Base-by-base conservation (phyloP, 2,329 filamentous ascomycete genomes). In the Ophiostoma ips region DNA sequence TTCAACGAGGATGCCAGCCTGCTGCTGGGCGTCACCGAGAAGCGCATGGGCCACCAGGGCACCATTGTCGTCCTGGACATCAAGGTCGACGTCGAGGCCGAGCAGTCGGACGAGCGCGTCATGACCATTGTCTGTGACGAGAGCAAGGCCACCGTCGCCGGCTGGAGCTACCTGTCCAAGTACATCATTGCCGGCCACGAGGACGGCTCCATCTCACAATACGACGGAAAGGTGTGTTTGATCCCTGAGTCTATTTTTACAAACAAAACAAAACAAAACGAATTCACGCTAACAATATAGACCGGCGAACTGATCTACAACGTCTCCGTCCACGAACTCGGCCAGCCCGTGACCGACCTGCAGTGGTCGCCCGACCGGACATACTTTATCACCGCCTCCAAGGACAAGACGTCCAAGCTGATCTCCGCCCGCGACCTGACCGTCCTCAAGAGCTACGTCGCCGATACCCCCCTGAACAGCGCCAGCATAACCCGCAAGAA, bases 111-210 rank as follows among this genome's bases (percentile, higher is more conserved):
- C 61, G 89, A 95, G 72, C 85, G 83, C 62, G 74, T 70, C 57
- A 68, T 96, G 65, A 85, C 81, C 59, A 98, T 98, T 61, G 87
- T 92, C 52, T 95, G 89, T 68, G 85, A 94, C 63, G 83, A 92
- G 67, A 92, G 85, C 77, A 96, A 96, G 75, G 89, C 92, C 54
- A 96, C 90, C 33, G 92, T 96, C 55, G 92, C 92, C 51, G 92
- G 89, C 58, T 98, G 90, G 84, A 94, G 87, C 71, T 95, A 89
- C 70, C 68, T 95, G 61, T 83, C 77, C 67, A 89, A 90, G 71
- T 96, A 89, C 74, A 98, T 98, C 69, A 94, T 98, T 64, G 86
- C 90, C 52, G 89, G 89, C 58, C 92, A 98, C 71, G 92, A 96
- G 69, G 90, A 98, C 67, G 92, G 92, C 61, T 89, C 83, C 57